Base-by-base conservation (phyloP, 345 rosid species). In the Erucastrum elatum region DNA sequence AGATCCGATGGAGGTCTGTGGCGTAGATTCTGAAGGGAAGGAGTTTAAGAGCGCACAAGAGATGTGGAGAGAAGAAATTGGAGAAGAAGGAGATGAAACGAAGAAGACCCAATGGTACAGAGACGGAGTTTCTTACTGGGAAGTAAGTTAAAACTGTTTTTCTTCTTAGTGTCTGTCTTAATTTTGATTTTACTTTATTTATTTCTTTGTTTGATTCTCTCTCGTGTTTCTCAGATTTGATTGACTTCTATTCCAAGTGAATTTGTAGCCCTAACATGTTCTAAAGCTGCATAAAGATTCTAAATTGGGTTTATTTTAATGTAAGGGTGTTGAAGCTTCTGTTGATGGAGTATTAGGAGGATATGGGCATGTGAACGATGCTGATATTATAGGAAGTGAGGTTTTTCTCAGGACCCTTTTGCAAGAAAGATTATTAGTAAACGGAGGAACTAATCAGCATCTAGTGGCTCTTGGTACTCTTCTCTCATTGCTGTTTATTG, bases 281-380 rank as follows among this genome's bases (percentile, higher is more conserved):
- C 21, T 21, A 21, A 31, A 68, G 58, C 10, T 44, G 11, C 1
- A 62, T 30, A 21, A 21, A 21, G 21, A 21, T 21, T 30, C 5
- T 11, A 46, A 51, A 15, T 17, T 17, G 66, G 10, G n/a, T 74
- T 53, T 46, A 11, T 46, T 76, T 64, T 66, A 31, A 33, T 80
- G n/a, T 1, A 77, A 93, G 98, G 96, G 93, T 55, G 98, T 95
- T 75, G 97, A 95, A 84, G 98, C 99, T 6, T 89, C 94, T 5
- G 90, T 88, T 59, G 88, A 95, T 78, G 99, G 99, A 68, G 98
- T 95, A 6, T 82, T 95, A 81, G 99, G 98, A 67, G 99, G 98
- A 35, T 95, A 88, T 65, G 98, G 94, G 0, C 88, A 77, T 76
- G 94, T 95, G 25, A 90, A 90, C 75, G 94, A 90, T 21, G 88